Evolutionary conservation across 2,329 filamentous ascomycete genomes (phyloP).

Genomic region (Colletotrichum chlorophyti): DNA sequence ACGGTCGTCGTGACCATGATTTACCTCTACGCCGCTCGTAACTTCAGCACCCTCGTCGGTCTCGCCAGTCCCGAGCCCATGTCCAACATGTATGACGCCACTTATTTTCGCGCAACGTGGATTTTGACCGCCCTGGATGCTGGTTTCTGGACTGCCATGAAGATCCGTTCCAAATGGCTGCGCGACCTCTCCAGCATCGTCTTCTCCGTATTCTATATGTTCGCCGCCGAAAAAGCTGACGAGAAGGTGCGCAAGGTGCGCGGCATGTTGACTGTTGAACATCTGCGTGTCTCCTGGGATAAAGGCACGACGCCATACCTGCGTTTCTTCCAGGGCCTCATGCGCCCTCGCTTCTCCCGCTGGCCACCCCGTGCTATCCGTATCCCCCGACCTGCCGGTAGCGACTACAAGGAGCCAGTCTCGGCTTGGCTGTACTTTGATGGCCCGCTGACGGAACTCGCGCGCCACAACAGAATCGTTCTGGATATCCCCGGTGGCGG

Average conservation of each 20-base stretch:
- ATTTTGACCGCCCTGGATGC: constrained; percentile 93
- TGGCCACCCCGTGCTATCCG: constrained; percentile 84
- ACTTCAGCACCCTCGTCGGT: constrained; percentile 91
- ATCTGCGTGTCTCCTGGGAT: constrained; percentile 93
- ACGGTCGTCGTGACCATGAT: constrained; percentile 86
- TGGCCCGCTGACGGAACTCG: constrained; percentile 79
- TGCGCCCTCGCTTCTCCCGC: constrained; percentile 80
- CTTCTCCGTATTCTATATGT: constrained; percentile 89
- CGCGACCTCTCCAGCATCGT: constrained; percentile 82
- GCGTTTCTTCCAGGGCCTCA: constrained; percentile 70
- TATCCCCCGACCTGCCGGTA: constrained; percentile 80
- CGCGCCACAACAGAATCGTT: constrained; percentile 78
- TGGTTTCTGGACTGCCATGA: constrained; percentile 99
- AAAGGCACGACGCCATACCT: constrained; percentile 92
- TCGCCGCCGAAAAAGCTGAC: constrained; percentile 92
- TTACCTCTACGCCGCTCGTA: constrained; percentile 88
- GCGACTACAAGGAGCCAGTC: constrained; percentile 83
- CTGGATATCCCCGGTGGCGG: constrained; percentile 93
- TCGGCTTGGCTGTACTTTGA: constrained; percentile 94
- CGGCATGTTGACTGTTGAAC: constrained; percentile 85
- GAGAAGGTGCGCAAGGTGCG: constrained; percentile 95
- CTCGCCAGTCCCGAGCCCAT: constrained; percentile 93
- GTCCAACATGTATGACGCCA: constrained; percentile 89
- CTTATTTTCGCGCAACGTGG: constrained; percentile 97
- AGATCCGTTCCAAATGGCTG: constrained; percentile 78